These are phyloP conservation scores for Epichloe gansuensis DNA, from an alignment of 2,329 filamentous ascomycete genomes.

Conservation along the genomic window DNA sequence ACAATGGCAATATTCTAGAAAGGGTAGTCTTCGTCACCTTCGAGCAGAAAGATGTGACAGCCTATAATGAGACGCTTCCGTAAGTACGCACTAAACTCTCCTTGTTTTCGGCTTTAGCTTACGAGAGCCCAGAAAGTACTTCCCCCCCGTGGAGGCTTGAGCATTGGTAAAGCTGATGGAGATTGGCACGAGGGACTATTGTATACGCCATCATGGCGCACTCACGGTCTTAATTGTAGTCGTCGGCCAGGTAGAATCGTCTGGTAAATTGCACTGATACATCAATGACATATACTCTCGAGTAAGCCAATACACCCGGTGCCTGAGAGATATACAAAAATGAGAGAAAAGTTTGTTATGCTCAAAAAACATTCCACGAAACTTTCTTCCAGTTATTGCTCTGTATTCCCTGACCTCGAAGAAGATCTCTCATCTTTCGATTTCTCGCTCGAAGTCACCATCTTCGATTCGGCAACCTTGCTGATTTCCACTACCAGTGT, in stretches of 20 bases:
- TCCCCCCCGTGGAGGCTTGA: constrained; percentile 11
- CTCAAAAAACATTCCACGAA: neutral
- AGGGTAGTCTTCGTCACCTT: constrained; percentile 80
- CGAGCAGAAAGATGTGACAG: constrained; percentile 58
- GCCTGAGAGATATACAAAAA: neutral
- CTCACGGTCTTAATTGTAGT: neutral
- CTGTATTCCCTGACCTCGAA: neutral
- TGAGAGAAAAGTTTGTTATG: neutral
- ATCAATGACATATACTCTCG: neutral
- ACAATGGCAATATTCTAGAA: constrained; percentile 39
- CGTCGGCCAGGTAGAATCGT: neutral
- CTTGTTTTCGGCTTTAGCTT: neutral
- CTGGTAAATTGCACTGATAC: neutral
- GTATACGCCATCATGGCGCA: neutral
- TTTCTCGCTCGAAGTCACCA: neutral
- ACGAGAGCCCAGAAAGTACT: constrained; percentile 11
- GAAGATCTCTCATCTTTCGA: neutral
- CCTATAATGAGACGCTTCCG: constrained; percentile 62
- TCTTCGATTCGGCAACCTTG: neutral
- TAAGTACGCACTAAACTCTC: constrained; percentile 24
- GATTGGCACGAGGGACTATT: neutral
- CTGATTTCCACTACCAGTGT: constrained; percentile 26
- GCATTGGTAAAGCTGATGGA: neutral
- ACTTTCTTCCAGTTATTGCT: neutral
- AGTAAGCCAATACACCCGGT: neutral